Evolutionary conservation across 164 flowering plant genomes (phyloP), one percentile per base, ranked within the genome.

Genomic region (Annona cherimola): DNA sequence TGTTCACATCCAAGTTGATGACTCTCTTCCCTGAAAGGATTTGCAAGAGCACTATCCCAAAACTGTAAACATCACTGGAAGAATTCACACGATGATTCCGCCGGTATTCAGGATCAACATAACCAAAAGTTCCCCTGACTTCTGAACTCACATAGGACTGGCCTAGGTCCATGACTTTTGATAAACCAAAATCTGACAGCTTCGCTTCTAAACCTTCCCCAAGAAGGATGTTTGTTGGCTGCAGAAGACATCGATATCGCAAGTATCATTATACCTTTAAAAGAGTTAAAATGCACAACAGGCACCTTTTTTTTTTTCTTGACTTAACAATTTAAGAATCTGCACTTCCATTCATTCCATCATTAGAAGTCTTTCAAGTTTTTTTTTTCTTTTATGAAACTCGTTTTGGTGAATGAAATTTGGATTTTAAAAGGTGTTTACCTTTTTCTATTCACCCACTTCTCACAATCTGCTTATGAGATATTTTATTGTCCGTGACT

Each of bases 41-140:
- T 68, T 90, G 96, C 26, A 88, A 74, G 39, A 89, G 86, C 50
- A 89, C 91, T n/a, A 90, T 81, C 3, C 93, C 91, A 45, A 87
- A 89, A 66, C 92, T 90, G 71, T 90, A 90, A 39, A 89, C 87
- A 74, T 90, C 91, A 0, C 86, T 87, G 16, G 83, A 76, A 14
- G 89, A 74, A 72, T 86, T 86, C 42, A 87, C 92, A 18, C 55
- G 86, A 72, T 70, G 89, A 71, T 88, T 84, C 69, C 54, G 73
- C 63, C 77, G 81, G 80, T 87, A 90, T 68, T 87, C 92, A 7
- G 92, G 92, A 75, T 90, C 92, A 8, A 87, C 86, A 73, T 90
- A 90, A 16, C 95, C 91, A 62, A 88, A 87, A 42, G 92, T 88
- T 39, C 92, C 95, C 77, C 94, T 80, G 44, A 90, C 92, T 83